Evolutionary conservation across 768 basidiomycete genomes (phyloP).

Genomic region (Neoboletus subvelutipes): DNA sequence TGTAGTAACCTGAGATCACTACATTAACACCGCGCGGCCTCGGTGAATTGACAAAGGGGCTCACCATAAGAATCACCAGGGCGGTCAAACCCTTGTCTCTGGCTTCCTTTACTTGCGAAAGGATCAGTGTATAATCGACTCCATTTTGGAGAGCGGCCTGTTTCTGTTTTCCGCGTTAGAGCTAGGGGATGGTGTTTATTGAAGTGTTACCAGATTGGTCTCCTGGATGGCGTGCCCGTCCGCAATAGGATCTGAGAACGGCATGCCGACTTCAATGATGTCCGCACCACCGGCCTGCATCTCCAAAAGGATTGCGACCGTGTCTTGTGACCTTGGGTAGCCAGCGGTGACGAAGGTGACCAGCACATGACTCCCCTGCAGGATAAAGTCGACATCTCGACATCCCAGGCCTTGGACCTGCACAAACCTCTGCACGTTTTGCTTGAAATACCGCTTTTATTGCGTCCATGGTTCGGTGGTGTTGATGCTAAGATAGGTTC

Average conservation of each 20-base stretch:
- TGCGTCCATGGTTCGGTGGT: not conserved
- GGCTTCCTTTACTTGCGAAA: not conserved
- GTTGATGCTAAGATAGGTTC: not conserved
- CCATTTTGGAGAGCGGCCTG: not conserved
- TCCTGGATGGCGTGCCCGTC: not conserved
- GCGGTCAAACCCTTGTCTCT: not conserved
- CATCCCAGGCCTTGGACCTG: no score
- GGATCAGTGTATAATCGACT: not conserved
- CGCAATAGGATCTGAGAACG: not conserved
- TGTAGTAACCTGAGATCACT: not conserved
- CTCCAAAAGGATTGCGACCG: not conserved
- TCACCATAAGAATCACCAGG: not conserved
- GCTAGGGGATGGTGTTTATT: not conserved
- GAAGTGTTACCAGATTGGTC: not conserved
- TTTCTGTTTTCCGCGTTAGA: not conserved
- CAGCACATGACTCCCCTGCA: not conserved
- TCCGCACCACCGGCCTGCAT: not conserved
- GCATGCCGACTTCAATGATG: not conserved
- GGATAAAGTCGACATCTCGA: not conserved
- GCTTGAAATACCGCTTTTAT: not conserved
- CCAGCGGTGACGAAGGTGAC: not conserved
- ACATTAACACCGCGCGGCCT: not conserved
- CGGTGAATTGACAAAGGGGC: not conserved
- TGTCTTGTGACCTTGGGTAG: not conserved
- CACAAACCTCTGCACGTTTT: not conserved